Evolutionary conservation across 1,139 yeast species (phyloP).

Genomic region (Zygoascus sp.): DNA sequence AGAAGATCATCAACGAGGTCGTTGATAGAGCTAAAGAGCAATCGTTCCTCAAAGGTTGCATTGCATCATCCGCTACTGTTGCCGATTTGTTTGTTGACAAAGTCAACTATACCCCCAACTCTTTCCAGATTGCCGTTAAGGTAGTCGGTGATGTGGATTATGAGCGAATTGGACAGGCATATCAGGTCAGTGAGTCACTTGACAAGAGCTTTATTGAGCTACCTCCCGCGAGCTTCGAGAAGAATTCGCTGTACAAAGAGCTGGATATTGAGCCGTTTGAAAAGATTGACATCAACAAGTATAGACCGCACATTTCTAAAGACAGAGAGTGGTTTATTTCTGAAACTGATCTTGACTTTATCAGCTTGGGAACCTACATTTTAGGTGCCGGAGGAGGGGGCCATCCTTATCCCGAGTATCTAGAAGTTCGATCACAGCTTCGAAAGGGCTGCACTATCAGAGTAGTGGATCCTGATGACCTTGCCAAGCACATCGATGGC

Average conservation of each 20-base stretch:
- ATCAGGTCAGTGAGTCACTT: background rate
- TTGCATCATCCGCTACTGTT: slow-evolving; percentile 16
- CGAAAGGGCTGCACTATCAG: slow-evolving; percentile 36
- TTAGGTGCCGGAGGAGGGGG: slow-evolving; percentile 52
- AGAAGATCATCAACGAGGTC: slow-evolving; percentile 6
- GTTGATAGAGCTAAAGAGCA: slow-evolving; percentile 10
- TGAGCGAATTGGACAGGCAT: background rate
- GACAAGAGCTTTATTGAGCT: background rate
- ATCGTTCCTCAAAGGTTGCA: slow-evolving; percentile 19
- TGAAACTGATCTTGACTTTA: slow-evolving; percentile 40
- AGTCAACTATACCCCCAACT: slow-evolving; percentile 20
- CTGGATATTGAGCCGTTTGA: background rate
- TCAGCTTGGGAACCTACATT: slow-evolving; percentile 43
- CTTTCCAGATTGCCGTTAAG: slow-evolving; percentile 18
- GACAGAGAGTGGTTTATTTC: slow-evolving; percentile 41
- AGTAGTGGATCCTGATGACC: slow-evolving; percentile 38
- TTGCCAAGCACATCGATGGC: slow-evolving; percentile 27
- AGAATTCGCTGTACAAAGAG: background rate
- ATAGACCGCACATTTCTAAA: slow-evolving; percentile 36
- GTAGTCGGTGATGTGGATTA: slow-evolving; percentile 24
- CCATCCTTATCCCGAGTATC: slow-evolving; percentile 40
- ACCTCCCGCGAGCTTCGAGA: background rate
- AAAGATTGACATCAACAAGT: slow-evolving; percentile 22
- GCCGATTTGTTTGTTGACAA: slow-evolving; percentile 22
- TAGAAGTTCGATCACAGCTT: slow-evolving; percentile 37